These are phyloP conservation scores for Candida adriatica DNA, from an alignment of 805 yeast genomes.

Conservation along the genomic window DNA sequence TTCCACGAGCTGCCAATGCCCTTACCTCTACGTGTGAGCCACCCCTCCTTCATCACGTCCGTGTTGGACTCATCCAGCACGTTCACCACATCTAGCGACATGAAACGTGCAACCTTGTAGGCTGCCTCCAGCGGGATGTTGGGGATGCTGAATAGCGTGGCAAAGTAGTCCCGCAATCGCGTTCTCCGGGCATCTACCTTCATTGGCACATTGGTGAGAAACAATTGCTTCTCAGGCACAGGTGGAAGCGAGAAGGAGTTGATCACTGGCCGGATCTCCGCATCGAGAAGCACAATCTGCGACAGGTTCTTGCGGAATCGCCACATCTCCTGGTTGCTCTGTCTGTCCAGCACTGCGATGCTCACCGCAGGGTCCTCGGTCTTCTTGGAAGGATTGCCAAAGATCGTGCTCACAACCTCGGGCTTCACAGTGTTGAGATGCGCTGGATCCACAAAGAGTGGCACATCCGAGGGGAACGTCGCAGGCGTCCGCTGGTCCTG, in stretches of 20 bases:
- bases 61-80: slow-evolving; percentile 44
- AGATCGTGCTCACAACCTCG: slow-evolving; percentile 42
- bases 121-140: slow-evolving; percentile 48
- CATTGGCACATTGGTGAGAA: slow-evolving; percentile 51
- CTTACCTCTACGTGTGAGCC: slow-evolving; percentile 54
- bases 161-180: slow-evolving; percentile 52
- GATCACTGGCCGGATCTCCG: slow-evolving; percentile 45
- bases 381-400: slow-evolving; percentile 32
- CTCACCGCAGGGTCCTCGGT: slow-evolving; percentile 54
- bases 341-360: slow-evolving; percentile 58
- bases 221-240: slow-evolving; percentile 58
- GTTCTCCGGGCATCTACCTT: slow-evolving; percentile 57
- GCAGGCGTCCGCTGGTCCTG: slow-evolving; percentile 1
- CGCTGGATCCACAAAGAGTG: slow-evolving; percentile 51
- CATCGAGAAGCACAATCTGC: slow-evolving; percentile 57
- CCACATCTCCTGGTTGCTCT: slow-evolving; percentile 64
- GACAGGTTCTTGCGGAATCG: slow-evolving; percentile 57
- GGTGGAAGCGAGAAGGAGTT: slow-evolving; percentile 43
- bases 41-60: slow-evolving; percentile 58
- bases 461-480: slow-evolving; percentile 29
- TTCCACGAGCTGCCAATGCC: slow-evolving; percentile 64
- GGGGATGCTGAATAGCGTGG: slow-evolving; percentile 48
- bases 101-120: slow-evolving; percentile 50
- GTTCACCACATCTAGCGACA: slow-evolving; percentile 61
- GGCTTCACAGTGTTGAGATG: slow-evolving; percentile 47